Evolutionary conservation across 805 yeast genomes (phyloP).

Genomic region (Spencermartinsiella europaea): DNA sequence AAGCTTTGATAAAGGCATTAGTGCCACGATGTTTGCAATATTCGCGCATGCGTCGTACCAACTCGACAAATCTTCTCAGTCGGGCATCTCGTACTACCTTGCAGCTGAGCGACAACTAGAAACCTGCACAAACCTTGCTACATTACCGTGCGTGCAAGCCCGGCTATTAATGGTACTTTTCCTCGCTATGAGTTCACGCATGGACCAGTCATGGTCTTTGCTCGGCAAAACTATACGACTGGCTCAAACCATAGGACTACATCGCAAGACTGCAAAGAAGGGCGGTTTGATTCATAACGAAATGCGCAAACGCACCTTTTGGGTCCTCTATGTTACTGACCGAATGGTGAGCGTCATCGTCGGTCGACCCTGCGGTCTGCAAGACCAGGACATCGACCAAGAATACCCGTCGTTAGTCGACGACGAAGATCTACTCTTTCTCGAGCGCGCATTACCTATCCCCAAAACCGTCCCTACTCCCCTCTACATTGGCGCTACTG

Average conservation of each 20-base stretch:
- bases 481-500: conserved; percentile 1
- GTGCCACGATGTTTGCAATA: conserved; percentile 8
- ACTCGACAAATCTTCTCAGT: conserved; percentile 1
- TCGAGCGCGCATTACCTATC: neutral
- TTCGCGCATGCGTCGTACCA: conserved; percentile 6
- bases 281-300: conserved; percentile 5
- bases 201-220: conserved; percentile 8
- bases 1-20: conserved; percentile 3
- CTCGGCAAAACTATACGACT: conserved; percentile 6
- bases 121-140: conserved; percentile 1
- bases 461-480: neutral
- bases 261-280: neutral
- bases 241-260: conserved; percentile 7
- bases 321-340: conserved; percentile 8
- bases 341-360: conserved; percentile 6
- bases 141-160: conserved; percentile 6
- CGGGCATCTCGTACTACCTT: conserved; percentile 5
- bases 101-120: conserved; percentile 9
- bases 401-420: conserved; percentile 4
- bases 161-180: conserved; percentile 6
- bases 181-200: conserved; percentile 3
- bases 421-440: neutral
- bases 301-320: conserved; percentile 7
- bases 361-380: conserved; percentile 9
- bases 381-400: conserved; percentile 10